Conservation (phyloP, 805 yeast genomes). For the Nakazawaea ishiwadae region DNA sequence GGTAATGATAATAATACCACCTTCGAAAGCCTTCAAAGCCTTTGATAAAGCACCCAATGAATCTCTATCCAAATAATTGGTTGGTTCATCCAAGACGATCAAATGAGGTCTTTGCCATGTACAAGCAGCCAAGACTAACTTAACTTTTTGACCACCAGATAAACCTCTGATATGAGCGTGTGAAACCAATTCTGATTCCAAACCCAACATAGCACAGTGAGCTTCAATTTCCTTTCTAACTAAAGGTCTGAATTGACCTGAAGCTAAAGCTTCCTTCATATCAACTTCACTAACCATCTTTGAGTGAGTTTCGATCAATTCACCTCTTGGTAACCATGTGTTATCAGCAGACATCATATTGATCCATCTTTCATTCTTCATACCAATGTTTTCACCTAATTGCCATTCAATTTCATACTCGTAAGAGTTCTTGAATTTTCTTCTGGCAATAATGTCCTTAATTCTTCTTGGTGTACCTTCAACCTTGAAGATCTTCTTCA, state of each 20-base stretch:
- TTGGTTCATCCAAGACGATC: slow-evolving; percentile 99
- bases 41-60: slow-evolving; percentile 98
- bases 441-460: slow-evolving; percentile 88
- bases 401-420: slow-evolving; percentile 98
- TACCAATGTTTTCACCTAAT: slow-evolving; percentile 98
- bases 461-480: slow-evolving; percentile 99
- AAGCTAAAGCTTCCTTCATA: slow-evolving; percentile 99
- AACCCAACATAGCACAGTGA: slow-evolving; percentile 98
- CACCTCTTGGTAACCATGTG: slow-evolving; percentile 99
- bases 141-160: slow-evolving; percentile 99
- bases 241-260: slow-evolving; percentile 99
- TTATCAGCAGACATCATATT: slow-evolving; percentile 99
- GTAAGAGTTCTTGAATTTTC: slow-evolving; percentile 99
- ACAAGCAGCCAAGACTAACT: slow-evolving; percentile 99
- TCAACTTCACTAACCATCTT: slow-evolving; percentile 99
- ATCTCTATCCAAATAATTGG: slow-evolving; percentile 98
- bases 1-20: slow-evolving; percentile 99
- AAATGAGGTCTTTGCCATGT: slow-evolving; percentile 99
- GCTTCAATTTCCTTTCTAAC: slow-evolving; percentile 99
- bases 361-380: slow-evolving; percentile 99
- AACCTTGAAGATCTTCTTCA: slow-evolving; percentile 99
- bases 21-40: slow-evolving; percentile 97
- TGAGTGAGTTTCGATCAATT: slow-evolving; percentile 93
- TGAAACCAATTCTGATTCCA: slow-evolving; percentile 97
- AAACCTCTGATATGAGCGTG: slow-evolving; percentile 99